Evolutionary conservation across 208 protist species (phyloP), one percentile per base, ranked within the genome.

Genomic region (Borovskyia barvae): DNA sequence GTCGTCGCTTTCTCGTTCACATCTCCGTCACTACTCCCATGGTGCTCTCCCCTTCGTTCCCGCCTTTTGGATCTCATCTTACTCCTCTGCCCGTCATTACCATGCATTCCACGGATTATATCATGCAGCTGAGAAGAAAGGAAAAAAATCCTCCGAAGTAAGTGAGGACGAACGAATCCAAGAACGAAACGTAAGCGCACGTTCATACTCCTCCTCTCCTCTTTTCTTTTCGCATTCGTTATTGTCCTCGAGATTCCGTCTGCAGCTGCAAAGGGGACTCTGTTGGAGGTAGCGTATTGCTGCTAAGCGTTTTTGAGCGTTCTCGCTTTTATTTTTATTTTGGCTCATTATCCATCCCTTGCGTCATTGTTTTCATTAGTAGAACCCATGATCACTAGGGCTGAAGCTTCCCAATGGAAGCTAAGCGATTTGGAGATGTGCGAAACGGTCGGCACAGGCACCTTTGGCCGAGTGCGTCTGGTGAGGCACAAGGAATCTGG

Each of bases 401-500:
- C 65, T 17, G 88, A 92, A n/a, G 70, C 73, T 28, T 66, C 66
- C 14, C 72, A 68, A 66, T 95, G 89, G 85, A 85, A 82, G 62
- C 70, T 95, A 20, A 74, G 72, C n/a, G 92, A 98, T 68, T 80
- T 97, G 65, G 87, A 95, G 54, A 76, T 96, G 63, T 52, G 82
- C 26, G 83, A 91, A 40, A 90, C 97, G 28, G 66, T 98, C 26
- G 96, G 96, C 9, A 93, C 87, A n/a, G 96, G 96, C 20, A 96
- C 97, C 50, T 97, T 98, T 54, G 95, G 94, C 19, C 84, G 92
- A 49, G 96, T 98, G 32, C 93, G 93, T 25, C 54, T 97, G 42
- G 95, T 97, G 53, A 67, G 66, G 24, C 87, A 97, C 59, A 97
- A 90, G 65, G 72, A 71, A 35, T 79, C 80, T 15, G 66, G 71